Evolutionary conservation across 2,329 filamentous ascomycete genomes (phyloP).

Genomic region (Fusarium falciforme): DNA sequence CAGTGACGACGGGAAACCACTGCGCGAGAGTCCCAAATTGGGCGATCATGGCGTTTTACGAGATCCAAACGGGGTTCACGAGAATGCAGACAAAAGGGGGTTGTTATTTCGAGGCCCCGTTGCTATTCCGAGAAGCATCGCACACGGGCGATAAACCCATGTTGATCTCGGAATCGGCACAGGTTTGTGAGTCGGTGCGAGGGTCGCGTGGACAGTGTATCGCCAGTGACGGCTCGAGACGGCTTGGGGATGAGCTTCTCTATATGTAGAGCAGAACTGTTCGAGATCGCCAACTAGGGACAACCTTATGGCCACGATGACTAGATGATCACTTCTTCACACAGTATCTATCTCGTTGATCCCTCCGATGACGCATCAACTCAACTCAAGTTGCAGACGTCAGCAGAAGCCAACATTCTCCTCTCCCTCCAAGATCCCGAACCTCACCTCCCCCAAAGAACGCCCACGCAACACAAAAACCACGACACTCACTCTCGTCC

Average conservation of each 20-base stretch:
- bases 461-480: background rate
- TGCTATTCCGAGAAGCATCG: background rate
- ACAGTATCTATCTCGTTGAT: background rate
- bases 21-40: background rate
- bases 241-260: background rate
- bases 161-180: background rate
- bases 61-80: constrained; percentile 14
- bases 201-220: background rate
- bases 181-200: background rate
- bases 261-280: background rate
- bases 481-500: background rate
- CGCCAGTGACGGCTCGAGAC: background rate
- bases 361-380: background rate
- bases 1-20: background rate
- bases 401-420: background rate
- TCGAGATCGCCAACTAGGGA: background rate
- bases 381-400: background rate
- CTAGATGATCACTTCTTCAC: background rate
- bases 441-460: background rate
- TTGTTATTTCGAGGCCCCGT: background rate
- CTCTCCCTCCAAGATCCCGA: background rate
- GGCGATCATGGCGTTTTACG: constrained; percentile 14
- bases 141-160: background rate
- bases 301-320: background rate
- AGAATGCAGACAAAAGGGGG: background rate